Evolutionary conservation across 2,329 filamentous ascomycete genomes (phyloP).

Genomic region (Fusarium sp.): DNA sequence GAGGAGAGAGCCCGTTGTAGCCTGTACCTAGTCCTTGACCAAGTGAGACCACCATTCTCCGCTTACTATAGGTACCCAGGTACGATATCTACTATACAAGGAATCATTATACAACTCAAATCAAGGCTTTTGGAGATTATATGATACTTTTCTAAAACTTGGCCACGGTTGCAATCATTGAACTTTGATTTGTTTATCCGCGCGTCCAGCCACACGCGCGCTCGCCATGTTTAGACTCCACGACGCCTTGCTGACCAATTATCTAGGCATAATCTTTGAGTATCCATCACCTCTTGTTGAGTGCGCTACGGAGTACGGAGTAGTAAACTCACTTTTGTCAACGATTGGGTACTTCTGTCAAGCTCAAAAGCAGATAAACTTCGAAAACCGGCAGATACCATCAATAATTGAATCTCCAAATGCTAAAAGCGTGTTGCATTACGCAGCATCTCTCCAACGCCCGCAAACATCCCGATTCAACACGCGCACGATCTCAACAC

Average conservation of each 20-base stretch:
- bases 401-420: conserved; percentile 27
- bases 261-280: not conserved
- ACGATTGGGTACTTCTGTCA: conserved; percentile 12
- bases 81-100: conserved; percentile 2
- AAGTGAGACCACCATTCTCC: conserved; percentile 18
- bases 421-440: conserved; percentile 19
- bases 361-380: conserved; percentile 23
- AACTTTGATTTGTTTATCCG: conserved; percentile 41
- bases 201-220: conserved; percentile 26
- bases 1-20: not conserved
- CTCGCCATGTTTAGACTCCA: conserved; percentile 11
- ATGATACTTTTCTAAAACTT: conserved; percentile 23
- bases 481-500: not conserved
- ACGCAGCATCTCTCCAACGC: conserved; percentile 12
- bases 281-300: conserved; percentile 20
- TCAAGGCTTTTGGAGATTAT: conserved; percentile 25
- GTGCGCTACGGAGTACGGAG: conserved; percentile 13
- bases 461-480: conserved; percentile 14
- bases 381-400: conserved; percentile 13
- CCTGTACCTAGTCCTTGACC: not conserved
- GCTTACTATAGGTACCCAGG: conserved; percentile 18
- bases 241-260: conserved; percentile 2
- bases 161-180: conserved; percentile 23
- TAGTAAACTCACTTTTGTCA: conserved; percentile 12
- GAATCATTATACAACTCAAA: conserved; percentile 20